phyloP scores from a whole-genome alignment of 2,329 filamentous ascomycete species.

The Xylariales sp. region DNA sequence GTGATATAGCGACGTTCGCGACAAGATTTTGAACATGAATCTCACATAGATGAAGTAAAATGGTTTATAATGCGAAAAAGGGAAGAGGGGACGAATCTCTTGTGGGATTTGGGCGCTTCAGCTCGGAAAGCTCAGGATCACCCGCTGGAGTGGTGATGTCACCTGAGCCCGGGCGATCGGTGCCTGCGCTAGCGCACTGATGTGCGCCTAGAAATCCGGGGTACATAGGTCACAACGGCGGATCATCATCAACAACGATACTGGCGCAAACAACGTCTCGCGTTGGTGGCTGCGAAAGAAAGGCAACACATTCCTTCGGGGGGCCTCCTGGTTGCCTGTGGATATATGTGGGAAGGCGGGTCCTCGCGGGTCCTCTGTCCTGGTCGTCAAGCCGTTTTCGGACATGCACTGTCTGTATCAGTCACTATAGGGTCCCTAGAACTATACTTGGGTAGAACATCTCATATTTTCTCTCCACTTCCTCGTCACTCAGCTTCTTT shows the following conservation, averaged over 20 bases:
- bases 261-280: no score
- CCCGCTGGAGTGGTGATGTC: conserved; percentile 8
- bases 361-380: no score
- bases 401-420: neutral
- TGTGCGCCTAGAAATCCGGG: neutral
- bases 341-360: no score
- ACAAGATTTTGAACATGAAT: neutral
- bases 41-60: neutral
- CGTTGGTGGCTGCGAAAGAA: no score
- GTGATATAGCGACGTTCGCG: neutral
- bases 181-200: conserved; percentile 10
- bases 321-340: no score
- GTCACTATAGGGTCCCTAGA: neutral
- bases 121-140: neutral
- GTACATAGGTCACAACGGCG: neutral
- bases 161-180: conserved; percentile 3
- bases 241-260: no score
- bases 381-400: neutral
- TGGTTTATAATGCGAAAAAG: neutral
- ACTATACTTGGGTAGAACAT: no score
- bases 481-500: no score
- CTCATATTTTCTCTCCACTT: no score
- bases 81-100: neutral
- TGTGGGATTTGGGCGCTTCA: neutral
- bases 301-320: no score